phyloP scores from a whole-genome alignment of 352 stramenopile species.

The Globisporangium irregulare region DNA sequence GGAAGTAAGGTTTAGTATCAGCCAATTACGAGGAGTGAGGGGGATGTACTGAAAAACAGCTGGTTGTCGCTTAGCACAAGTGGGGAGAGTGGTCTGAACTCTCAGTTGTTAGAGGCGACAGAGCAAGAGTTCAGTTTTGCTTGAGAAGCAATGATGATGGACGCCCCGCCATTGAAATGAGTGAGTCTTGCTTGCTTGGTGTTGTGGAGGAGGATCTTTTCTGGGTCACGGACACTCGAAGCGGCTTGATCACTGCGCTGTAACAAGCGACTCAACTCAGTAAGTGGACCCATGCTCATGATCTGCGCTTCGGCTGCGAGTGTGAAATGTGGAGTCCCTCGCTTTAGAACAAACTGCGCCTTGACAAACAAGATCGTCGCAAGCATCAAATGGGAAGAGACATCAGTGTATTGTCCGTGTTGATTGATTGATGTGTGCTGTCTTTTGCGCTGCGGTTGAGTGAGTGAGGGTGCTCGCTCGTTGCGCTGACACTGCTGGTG shows the following conservation, averaged over 20 bases:
- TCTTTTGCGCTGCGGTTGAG: not conserved
- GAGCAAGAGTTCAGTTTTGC: not conserved
- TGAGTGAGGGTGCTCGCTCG: not conserved
- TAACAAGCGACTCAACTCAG: not conserved
- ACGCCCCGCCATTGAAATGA: not conserved
- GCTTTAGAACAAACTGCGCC: not conserved
- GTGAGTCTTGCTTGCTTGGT: not conserved
- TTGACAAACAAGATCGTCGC: not conserved
- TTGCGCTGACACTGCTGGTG: too few species aligned
- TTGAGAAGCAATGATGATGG: not conserved
- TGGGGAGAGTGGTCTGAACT: not conserved
- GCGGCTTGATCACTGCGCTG: not conserved
- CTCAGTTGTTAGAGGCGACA: not conserved
- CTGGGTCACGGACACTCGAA: not conserved
- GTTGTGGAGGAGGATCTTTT: not conserved
- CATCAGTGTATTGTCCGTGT: too few species aligned
- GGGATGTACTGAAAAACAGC: not conserved
- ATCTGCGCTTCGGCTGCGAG: not conserved
- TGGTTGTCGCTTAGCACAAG: not conserved
- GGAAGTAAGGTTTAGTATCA: not conserved
- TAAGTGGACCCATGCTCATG: not conserved
- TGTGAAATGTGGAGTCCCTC: not conserved
- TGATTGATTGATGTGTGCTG: too few species aligned
- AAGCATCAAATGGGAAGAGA: not conserved
- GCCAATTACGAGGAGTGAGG: not conserved